Percentiles rank a stretch among this genome's conserved stretches.
Conservation (phyloP, 2,329 filamentous ascomycete species). For the Trichophyton benhamiae region DNA sequence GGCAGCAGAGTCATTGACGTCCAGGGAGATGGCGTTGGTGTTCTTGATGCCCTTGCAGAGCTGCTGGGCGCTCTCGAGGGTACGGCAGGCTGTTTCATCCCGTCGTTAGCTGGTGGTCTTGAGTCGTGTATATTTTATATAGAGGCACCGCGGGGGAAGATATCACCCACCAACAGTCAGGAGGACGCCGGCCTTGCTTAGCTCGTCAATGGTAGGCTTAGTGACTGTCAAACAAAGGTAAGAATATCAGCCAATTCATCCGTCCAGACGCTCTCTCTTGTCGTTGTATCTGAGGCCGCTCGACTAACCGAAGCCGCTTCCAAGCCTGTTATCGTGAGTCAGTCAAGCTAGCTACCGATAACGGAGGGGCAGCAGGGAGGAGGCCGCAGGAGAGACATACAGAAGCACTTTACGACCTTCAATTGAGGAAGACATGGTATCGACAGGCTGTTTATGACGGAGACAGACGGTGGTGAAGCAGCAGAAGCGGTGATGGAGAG, state of each 20-base stretch:
- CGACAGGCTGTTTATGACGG: neutral
- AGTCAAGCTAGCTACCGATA: neutral
- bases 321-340: constrained; percentile 11
- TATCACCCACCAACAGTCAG: constrained; percentile 51
- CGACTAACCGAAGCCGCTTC: constrained; percentile 15
- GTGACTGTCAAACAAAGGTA: constrained; percentile 34
- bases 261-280: neutral
- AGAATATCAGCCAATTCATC: constrained; percentile 2
- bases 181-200: constrained; percentile 46
- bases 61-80: constrained; percentile 61
- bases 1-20: constrained; percentile 63
- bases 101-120: neutral
- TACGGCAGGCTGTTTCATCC: constrained; percentile 56
- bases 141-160: too few relatives aligned
- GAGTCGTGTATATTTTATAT: too few relatives aligned
- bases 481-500: neutral
- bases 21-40: constrained; percentile 65
- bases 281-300: neutral
- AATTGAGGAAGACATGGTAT: constrained; percentile 1
- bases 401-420: constrained; percentile 15
- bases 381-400: constrained; percentile 6
- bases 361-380: neutral
- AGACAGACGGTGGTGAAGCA: neutral
- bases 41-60: constrained; percentile 61
- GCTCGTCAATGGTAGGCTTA: constrained; percentile 52